phyloP scores from a whole-genome alignment of 2,329 filamentous ascomycete species.

The Ilyonectria sp. region DNA sequence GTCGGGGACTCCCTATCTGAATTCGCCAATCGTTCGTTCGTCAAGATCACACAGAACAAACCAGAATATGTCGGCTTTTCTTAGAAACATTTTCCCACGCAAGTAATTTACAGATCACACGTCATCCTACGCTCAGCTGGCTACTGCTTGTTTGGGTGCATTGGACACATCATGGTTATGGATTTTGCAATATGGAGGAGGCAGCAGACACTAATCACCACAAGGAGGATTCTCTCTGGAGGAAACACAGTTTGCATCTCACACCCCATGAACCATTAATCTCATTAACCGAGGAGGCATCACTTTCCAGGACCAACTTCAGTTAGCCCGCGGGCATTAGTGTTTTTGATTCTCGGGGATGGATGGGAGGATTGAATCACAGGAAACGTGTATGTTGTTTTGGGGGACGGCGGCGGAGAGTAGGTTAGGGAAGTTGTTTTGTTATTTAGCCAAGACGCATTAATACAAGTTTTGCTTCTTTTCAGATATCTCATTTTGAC shows the following conservation, averaged over 20 bases:
- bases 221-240: slow-evolving; percentile 28
- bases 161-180: slow-evolving; percentile 76
- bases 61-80: slow-evolving; percentile 63
- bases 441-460: slow-evolving; percentile 39
- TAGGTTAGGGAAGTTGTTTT: slow-evolving; percentile 17
- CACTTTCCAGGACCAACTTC: slow-evolving; percentile 35
- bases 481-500: background rate
- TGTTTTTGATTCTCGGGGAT: slow-evolving; percentile 37
- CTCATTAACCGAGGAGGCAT: slow-evolving; percentile 27
- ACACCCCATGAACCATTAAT: slow-evolving; percentile 39
- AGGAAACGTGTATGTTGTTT: slow-evolving; percentile 46
- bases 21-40: slow-evolving; percentile 51
- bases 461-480: slow-evolving; percentile 45
- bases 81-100: slow-evolving; percentile 65
- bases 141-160: slow-evolving; percentile 65
- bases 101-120: slow-evolving; percentile 69
- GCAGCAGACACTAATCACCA: slow-evolving; percentile 50
- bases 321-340: slow-evolving; percentile 42
- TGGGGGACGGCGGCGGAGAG: slow-evolving; percentile 34
- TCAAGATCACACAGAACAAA: slow-evolving; percentile 55
- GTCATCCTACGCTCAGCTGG: slow-evolving; percentile 70
- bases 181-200: slow-evolving; percentile 69
- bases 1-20: slow-evolving; percentile 48
- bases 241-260: slow-evolving; percentile 45
- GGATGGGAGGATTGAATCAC: slow-evolving; percentile 36